These are phyloP conservation scores for Russula ochroleuca DNA, from an alignment of 768 basidiomycete genomes.

Conservation along the genomic window DNA sequence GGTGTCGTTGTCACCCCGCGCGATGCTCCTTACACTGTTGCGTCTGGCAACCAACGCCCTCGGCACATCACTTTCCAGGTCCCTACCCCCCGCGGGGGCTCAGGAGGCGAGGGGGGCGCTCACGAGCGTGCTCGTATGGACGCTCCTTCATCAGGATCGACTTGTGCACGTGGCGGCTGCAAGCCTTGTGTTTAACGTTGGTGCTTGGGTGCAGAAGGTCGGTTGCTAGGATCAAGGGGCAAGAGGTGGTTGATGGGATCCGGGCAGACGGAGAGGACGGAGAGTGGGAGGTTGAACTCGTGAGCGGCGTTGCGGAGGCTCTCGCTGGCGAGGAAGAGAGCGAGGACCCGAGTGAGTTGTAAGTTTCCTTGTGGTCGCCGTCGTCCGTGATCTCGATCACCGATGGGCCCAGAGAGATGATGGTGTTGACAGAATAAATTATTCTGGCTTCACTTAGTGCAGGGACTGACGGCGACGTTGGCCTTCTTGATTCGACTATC, in stretches of 20 bases:
- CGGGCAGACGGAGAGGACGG: constrained; percentile 51
- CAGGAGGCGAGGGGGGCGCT: constrained; percentile 36
- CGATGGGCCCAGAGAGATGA: neutral
- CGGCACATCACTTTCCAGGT: constrained; percentile 41
- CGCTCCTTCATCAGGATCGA: constrained; percentile 64
- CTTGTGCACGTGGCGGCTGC: constrained; percentile 74
- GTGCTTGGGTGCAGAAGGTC: constrained; percentile 62
- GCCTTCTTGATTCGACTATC: constrained; percentile 73
- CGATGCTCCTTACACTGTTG: constrained; percentile 63
- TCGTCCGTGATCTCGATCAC: constrained; percentile 2
- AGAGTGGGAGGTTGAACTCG: constrained; percentile 84
- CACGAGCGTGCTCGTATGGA: constrained; percentile 57
- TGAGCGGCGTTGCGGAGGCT: constrained; percentile 79
- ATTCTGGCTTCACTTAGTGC: constrained; percentile 45
- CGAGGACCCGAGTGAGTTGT: constrained; percentile 72
- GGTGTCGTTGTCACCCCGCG: constrained; percentile 30
- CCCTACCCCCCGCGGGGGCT: constrained; percentile 38
- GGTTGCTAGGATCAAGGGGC: constrained; percentile 41
- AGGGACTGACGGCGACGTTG: constrained; percentile 75
- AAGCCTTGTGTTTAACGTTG: constrained; percentile 74
- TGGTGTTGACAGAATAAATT: neutral
- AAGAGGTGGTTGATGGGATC: constrained; percentile 30
- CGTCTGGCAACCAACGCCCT: constrained; percentile 69
- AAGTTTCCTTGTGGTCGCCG: constrained; percentile 1
- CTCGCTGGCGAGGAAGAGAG: constrained; percentile 62